Conservation (phyloP, 768 basidiomycete species). For the Gelatoporia subvermispora region DNA sequence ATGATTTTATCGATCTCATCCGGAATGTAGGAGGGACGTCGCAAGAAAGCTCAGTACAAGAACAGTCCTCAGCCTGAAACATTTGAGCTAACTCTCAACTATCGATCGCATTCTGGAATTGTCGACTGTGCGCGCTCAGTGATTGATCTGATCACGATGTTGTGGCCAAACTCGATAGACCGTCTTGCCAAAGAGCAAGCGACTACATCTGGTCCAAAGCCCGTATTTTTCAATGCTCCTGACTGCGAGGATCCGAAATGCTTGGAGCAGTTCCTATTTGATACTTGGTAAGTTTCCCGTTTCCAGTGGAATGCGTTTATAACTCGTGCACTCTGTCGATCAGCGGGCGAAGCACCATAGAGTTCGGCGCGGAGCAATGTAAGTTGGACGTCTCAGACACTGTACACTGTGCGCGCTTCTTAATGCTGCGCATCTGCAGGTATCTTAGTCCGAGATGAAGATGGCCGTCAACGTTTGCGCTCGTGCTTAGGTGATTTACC, state of each 20-base stretch:
- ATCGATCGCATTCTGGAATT: conserved; percentile 70
- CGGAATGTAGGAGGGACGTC: background rate
- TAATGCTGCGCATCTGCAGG: conserved; percentile 37
- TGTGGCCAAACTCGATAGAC: conserved; percentile 67
- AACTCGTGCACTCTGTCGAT: no score
- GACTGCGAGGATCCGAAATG: conserved; percentile 31
- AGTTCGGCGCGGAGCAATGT: conserved; percentile 69
- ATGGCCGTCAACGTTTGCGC: conserved; percentile 41
- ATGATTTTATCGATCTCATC: background rate
- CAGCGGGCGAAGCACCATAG: conserved; percentile 40
- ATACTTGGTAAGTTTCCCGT: conserved; percentile 39
- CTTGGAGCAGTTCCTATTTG: conserved; percentile 57
- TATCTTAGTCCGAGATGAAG: conserved; percentile 63
- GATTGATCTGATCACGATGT: conserved; percentile 51
- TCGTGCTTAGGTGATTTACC: conserved; percentile 51
- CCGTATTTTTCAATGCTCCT: conserved; percentile 52
- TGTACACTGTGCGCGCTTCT: background rate
- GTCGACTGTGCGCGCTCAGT: conserved; percentile 66
- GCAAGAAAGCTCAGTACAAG: background rate
- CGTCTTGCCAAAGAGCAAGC: conserved; percentile 50
- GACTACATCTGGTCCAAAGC: conserved; percentile 47
- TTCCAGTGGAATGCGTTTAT: no score
- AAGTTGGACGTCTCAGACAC: conserved; percentile 5
- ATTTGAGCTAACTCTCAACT: conserved; percentile 62
- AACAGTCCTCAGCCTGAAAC: conserved; percentile 15